These are phyloP conservation scores for Ogataea glucozyma DNA, from an alignment of 805 yeast species.

Conservation along the genomic window DNA sequence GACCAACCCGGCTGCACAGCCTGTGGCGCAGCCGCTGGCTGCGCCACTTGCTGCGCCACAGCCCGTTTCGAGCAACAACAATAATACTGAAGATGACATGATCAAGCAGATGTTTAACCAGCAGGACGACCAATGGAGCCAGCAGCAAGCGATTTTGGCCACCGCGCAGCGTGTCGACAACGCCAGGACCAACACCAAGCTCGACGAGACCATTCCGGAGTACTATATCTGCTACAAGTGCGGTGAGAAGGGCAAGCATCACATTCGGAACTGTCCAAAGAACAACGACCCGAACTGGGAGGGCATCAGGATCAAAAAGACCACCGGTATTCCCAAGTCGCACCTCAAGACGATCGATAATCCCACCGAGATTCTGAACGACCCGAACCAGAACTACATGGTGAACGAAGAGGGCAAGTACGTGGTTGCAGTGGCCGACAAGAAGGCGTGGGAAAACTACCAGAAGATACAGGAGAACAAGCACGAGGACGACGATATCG, in stretches of 20 bases:
- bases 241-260: slow-evolving; percentile 89
- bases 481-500: slow-evolving; percentile 23
- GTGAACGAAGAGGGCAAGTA: slow-evolving; percentile 93
- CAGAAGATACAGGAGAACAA: slow-evolving; percentile 63
- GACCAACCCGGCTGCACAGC: slow-evolving; percentile 15
- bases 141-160: slow-evolving; percentile 89
- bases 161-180: slow-evolving; percentile 68
- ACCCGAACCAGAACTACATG: slow-evolving; percentile 62
- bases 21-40: slow-evolving; percentile 14
- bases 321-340: slow-evolving; percentile 97
- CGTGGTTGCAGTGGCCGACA: slow-evolving; percentile 94
- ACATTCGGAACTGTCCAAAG: slow-evolving; percentile 95
- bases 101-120: slow-evolving; percentile 89
- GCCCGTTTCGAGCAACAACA: too few species aligned
- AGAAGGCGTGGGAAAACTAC: slow-evolving; percentile 83
- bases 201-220: slow-evolving; percentile 86
- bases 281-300: slow-evolving; percentile 91
- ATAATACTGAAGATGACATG: slow-evolving; percentile 82
- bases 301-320: slow-evolving; percentile 84
- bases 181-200: slow-evolving; percentile 32
- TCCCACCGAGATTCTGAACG: slow-evolving; percentile 58
- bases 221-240: slow-evolving; percentile 96
- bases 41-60: slow-evolving; percentile 15
- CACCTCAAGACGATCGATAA: slow-evolving; percentile 84
- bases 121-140: slow-evolving; percentile 93